These are phyloP conservation scores for Paramecium biaurelia DNA, from an alignment of 73 alveolate genomes.

Conservation along the genomic window DNA sequence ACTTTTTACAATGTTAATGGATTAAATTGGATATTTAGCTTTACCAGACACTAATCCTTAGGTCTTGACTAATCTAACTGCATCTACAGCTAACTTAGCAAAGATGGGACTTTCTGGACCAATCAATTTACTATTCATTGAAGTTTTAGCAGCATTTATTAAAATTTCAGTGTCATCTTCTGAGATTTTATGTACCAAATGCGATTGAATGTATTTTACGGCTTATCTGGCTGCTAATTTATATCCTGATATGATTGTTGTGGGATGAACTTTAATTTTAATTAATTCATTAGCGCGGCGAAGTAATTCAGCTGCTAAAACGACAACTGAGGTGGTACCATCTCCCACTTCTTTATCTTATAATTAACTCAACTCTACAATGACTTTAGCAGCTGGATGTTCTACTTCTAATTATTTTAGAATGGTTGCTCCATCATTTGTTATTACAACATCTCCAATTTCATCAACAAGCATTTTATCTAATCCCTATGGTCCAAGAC, in stretches of 20 bases:
- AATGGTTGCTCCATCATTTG: slow-evolving; percentile 99
- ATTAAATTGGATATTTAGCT: slow-evolving; percentile 87
- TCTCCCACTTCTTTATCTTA: slow-evolving; percentile 99
- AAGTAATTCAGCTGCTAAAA: slow-evolving; percentile 97
- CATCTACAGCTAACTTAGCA: slow-evolving; percentile 92
- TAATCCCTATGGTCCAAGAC: slow-evolving; percentile 99
- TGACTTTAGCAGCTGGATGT: slow-evolving; percentile 99
- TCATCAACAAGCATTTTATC: slow-evolving; percentile 99
- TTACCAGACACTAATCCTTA: slow-evolving; percentile 69
- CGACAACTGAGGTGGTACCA: slow-evolving; percentile 99
- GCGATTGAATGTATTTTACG: slow-evolving; percentile 83
- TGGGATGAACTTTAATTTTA: slow-evolving; percentile 98
- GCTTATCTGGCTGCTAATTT: slow-evolving; percentile 88
- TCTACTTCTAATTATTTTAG: slow-evolving; percentile 93
- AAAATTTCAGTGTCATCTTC: slow-evolving; percentile 85
- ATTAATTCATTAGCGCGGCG: slow-evolving; percentile 98
- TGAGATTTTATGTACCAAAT: slow-evolving; percentile 80
- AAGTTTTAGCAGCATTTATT: slow-evolving; percentile 92
- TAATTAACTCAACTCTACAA: slow-evolving; percentile 96
- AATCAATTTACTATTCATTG: slow-evolving; percentile 87
- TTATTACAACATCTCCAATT: slow-evolving; percentile 98
- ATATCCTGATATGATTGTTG: slow-evolving; percentile 96
- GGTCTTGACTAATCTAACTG: slow-evolving; percentile 65
- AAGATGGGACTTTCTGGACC: slow-evolving; percentile 90
- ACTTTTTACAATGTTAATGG: slow-evolving; percentile 80